Evolutionary conservation across 495 filamentous ascomycete genomes (phyloP).

Genomic region (Echria macrotheca): DNA sequence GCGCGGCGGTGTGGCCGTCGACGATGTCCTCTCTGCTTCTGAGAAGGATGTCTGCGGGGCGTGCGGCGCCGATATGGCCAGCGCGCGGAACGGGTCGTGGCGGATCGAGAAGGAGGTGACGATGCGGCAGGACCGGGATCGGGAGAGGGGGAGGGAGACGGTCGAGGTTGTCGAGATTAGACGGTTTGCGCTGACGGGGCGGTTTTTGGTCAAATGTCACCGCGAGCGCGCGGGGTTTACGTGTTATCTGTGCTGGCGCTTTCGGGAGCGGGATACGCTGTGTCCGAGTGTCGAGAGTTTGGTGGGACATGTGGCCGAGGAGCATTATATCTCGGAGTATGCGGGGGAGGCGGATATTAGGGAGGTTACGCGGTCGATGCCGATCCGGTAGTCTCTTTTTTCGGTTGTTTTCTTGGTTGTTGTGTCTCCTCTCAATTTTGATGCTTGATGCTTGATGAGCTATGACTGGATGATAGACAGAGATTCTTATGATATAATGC

Average conservation of each 20-base stretch:
- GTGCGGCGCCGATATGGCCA: slow-evolving; percentile 15
- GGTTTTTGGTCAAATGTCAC: slow-evolving; percentile 35
- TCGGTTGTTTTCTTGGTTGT: no score
- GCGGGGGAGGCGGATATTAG: slow-evolving; percentile 25
- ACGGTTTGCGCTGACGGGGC: slow-evolving; percentile 24
- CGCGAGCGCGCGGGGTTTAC: slow-evolving; percentile 25
- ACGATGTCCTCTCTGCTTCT: no score
- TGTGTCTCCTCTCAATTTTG: no score
- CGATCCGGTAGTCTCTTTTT: no score
- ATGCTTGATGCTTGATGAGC: no score
- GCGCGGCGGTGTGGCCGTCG: no score
- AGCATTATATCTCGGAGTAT: slow-evolving; percentile 26
- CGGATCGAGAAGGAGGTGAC: slow-evolving; percentile 27
- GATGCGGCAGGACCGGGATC: not conserved
- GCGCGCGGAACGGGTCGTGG: slow-evolving; percentile 16
- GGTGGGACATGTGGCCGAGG: slow-evolving; percentile 25
- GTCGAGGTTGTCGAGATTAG: slow-evolving; percentile 19
- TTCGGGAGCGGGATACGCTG: slow-evolving; percentile 27
- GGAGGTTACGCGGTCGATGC: slow-evolving; percentile 18
- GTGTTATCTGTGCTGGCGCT: slow-evolving; percentile 24
- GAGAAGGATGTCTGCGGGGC: slow-evolving; percentile 15
- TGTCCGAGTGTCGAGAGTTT: slow-evolving; percentile 22
- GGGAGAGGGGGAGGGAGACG: slow-evolving; percentile 4
- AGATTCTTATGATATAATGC: no score
- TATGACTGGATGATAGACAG: no score